Base-by-base conservation (phyloP, 2,329 filamentous ascomycete species). In the Ophiostoma australiae region DNA sequence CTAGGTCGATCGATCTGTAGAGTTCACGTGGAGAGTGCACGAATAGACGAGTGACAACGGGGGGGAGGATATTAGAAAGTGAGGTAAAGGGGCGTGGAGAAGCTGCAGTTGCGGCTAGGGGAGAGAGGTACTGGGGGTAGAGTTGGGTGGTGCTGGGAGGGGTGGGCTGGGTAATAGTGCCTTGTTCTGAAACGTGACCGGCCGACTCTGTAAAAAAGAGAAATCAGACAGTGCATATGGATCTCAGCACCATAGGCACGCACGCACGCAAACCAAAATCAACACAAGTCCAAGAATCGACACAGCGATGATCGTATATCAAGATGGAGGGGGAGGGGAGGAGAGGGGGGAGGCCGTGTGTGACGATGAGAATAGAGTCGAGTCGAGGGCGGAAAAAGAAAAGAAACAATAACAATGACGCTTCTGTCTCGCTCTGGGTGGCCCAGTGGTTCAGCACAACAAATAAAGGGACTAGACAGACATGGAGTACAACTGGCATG, bases 401-500 rank as follows among this genome's bases (percentile, higher is more conserved):
- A 44, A 69, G 65, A 69, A 33, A 48, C 37, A 41, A 70, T 65
- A 70, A 69, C 55, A 69, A 70, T 58, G 70, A 71, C 67, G 70
- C 70, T 39, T 35, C 63, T 66, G 33, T 37, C 63, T 66, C 33
- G 33, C 63, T 37, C 27, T 5, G 11, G 7, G 58, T 33, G 4
- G 23, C 23, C 15, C 52, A 20, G 52, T 17, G 15, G 31, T 65
- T n/a, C 33, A 66, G 63, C 44, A 71, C 70, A 71, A 69, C 67
- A 71, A 71, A 68, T 68, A 71, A 68, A 67, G 68, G 66, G n/a
- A n/a, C n/a, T n/a, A n/a, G n/a, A n/a, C n/a, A n/a, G 58, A 71
- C 69, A 65, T 69, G 69, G 63, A 67, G 68, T 71, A 70, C 37
- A 68, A 69, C 69, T 71, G 71, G 69, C 61, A 72, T 72, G 69